These are phyloP conservation scores for Zarea fungicola DNA, from an alignment of 2,329 filamentous ascomycete species.

Conservation along the genomic window DNA sequence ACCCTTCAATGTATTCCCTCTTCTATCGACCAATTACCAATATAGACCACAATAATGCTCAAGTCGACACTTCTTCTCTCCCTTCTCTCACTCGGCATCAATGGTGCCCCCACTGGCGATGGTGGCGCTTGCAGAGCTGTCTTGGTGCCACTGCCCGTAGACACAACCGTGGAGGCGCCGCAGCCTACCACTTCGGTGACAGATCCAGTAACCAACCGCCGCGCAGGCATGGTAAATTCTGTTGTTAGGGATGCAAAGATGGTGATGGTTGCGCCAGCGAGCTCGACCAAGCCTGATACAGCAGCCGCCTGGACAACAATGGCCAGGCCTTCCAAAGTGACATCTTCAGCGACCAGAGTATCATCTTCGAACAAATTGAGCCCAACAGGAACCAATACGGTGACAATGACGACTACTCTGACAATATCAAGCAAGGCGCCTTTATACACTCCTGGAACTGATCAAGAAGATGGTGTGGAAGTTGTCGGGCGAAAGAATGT, in stretches of 20 bases:
- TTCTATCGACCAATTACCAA: constrained; percentile 1
- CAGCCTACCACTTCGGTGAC: not conserved
- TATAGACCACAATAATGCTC: not conserved
- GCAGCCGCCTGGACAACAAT: not conserved
- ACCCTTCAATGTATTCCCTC: not conserved
- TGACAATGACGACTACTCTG: not conserved
- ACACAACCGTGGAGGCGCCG: constrained; percentile 6
- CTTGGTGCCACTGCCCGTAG: not conserved
- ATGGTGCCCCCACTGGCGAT: not conserved
- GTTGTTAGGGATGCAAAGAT: not conserved
- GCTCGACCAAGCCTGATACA: not conserved
- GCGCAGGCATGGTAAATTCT: not conserved
- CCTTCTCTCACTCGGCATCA: constrained; percentile 1
- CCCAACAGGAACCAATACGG: constrained; percentile 3
- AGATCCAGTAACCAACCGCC: not conserved
- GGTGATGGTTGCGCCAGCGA: not conserved
- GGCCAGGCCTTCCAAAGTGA: constrained; percentile 1
- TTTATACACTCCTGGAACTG: not conserved
- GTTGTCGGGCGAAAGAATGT: constrained; percentile 30
- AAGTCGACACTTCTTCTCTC: not conserved
- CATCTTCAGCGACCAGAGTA: not conserved
- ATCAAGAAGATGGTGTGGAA: not conserved
- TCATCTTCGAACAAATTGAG: constrained; percentile 5
- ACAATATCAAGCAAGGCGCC: not conserved
- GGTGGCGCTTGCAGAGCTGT: not conserved